Conservation (phyloP, 2,329 filamentous ascomycete species). For the Pestalotiopsis sp. region DNA sequence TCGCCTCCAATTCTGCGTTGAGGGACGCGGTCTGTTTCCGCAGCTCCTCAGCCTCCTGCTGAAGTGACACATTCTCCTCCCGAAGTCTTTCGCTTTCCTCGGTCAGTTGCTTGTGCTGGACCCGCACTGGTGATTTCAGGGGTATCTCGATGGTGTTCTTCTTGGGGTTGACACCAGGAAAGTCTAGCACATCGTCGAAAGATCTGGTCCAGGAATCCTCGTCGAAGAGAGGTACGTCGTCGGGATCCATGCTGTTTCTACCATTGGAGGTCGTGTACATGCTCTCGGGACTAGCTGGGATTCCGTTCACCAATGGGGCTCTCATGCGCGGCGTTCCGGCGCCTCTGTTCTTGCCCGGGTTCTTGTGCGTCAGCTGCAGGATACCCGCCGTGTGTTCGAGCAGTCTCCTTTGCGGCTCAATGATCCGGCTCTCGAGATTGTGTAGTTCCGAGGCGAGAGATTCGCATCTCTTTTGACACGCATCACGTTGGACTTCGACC, state of each 20-base stretch:
- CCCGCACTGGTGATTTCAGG: conserved; percentile 57
- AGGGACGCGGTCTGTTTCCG: conserved; percentile 35
- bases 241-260: conserved; percentile 57
- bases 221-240: conserved; percentile 69
- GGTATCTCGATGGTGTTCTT: conserved; percentile 58
- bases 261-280: conserved; percentile 69
- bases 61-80: conserved; percentile 46
- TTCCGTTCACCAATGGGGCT: conserved; percentile 50
- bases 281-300: conserved; percentile 77
- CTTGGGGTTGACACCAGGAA: conserved; percentile 30
- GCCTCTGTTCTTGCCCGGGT: conserved; percentile 53
- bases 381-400: conserved; percentile 92
- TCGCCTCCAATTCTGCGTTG: conserved; percentile 34
- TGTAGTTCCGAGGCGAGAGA: conserved; percentile 81
- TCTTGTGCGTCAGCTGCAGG: conserved; percentile 84
- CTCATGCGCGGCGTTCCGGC: conserved; percentile 43
- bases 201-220: conserved; percentile 74
- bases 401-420: conserved; percentile 74
- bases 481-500: conserved; percentile 73
- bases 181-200: conserved; percentile 64
- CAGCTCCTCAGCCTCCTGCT: conserved; percentile 32
- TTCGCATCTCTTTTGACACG: conserved; percentile 81
- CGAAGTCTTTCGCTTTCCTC: conserved; percentile 48
- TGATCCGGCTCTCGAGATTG: conserved; percentile 73
- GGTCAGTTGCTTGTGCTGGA: conserved; percentile 52